Conservation (phyloP, 2,329 filamentous ascomycete species). For the Zymoseptoria brevis region DNA sequence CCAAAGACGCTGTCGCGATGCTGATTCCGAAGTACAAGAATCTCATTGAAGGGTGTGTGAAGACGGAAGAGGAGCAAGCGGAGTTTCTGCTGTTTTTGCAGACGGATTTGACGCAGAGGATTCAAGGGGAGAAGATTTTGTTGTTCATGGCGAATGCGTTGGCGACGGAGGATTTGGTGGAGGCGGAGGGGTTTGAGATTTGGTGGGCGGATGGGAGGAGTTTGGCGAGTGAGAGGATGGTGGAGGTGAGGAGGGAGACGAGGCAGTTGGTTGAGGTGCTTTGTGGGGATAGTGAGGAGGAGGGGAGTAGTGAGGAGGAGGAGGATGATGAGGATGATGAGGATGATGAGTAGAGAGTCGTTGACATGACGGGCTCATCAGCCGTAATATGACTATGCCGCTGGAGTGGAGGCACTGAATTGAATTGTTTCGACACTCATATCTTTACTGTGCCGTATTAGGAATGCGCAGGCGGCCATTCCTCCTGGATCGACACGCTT, state of each 20-base stretch:
- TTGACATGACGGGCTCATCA: neutral
- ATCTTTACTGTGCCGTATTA: too few relatives aligned
- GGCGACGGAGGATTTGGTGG: slow-evolving; percentile 74
- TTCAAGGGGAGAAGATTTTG: slow-evolving; percentile 60
- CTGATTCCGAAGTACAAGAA: slow-evolving; percentile 48
- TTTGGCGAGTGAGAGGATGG: slow-evolving; percentile 59
- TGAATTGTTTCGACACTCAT: too few relatives aligned
- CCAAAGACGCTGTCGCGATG: slow-evolving; percentile 36
- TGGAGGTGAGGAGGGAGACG: slow-evolving; percentile 63
- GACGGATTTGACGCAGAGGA: slow-evolving; percentile 61
- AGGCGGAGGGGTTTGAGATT: slow-evolving; percentile 77
- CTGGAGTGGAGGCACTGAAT: too few relatives aligned
- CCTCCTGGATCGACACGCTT: too few relatives aligned
- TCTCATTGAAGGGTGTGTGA: slow-evolving; percentile 50
- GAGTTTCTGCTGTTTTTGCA: slow-evolving; percentile 80
- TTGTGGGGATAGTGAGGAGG: slow-evolving; percentile 66
- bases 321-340: slow-evolving; percentile 28
- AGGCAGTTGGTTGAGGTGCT: slow-evolving; percentile 70
- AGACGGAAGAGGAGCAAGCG: slow-evolving; percentile 60
- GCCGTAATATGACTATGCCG: neutral
- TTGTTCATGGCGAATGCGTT: slow-evolving; percentile 75
- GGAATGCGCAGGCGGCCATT: too few relatives aligned
- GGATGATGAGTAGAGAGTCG: slow-evolving; percentile 4
- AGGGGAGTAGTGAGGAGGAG: slow-evolving; percentile 49
- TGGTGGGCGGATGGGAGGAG: slow-evolving; percentile 81